Evolutionary conservation across 2,329 filamentous ascomycete species (phyloP).

Genomic region (Sporothrix pallida): DNA sequence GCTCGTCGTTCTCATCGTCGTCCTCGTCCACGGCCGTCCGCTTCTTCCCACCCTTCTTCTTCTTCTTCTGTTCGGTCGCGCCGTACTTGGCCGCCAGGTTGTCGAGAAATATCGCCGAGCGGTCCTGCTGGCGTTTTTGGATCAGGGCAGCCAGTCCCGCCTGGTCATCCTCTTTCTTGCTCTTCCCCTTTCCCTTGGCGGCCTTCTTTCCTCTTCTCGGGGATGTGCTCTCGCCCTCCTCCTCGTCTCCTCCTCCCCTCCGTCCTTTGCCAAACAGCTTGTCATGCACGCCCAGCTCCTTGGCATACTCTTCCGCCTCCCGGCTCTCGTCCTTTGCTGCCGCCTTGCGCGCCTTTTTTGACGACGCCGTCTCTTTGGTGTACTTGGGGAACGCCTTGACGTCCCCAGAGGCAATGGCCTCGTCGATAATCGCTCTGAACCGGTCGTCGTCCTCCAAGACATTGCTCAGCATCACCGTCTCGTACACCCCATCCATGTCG

Average conservation of each 20-base stretch:
- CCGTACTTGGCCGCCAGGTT: conserved; percentile 78
- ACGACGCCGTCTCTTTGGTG: conserved; percentile 72
- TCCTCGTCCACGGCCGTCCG: conserved; percentile 52
- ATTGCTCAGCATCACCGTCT: conserved; percentile 84
- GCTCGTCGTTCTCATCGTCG: conserved; percentile 62
- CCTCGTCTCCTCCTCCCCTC: neutral
- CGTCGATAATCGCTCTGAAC: conserved; percentile 80
- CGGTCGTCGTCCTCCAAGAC: conserved; percentile 83
- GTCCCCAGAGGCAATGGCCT: conserved; percentile 73
- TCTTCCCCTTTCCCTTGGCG: conserved; percentile 46
- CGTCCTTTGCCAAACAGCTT: conserved; percentile 60
- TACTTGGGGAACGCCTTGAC: conserved; percentile 73
- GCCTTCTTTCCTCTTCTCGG: neutral
- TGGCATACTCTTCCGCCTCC: conserved; percentile 76
- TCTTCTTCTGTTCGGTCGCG: conserved; percentile 49
- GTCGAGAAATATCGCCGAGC: conserved; percentile 69
- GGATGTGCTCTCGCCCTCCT: neutral
- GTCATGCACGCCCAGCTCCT: conserved; percentile 75
- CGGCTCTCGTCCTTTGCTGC: conserved; percentile 69
- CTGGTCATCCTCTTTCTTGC: conserved; percentile 30
- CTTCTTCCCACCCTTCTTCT: conserved; percentile 58
- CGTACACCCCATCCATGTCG: conserved; percentile 77
- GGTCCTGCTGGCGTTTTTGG: conserved; percentile 68
- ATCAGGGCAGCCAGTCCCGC: conserved; percentile 64
- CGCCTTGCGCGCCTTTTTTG: conserved; percentile 63